Evolutionary conservation across 1,284 basidiomycete species (phyloP).

Genomic region (Calocybe gambosa): DNA sequence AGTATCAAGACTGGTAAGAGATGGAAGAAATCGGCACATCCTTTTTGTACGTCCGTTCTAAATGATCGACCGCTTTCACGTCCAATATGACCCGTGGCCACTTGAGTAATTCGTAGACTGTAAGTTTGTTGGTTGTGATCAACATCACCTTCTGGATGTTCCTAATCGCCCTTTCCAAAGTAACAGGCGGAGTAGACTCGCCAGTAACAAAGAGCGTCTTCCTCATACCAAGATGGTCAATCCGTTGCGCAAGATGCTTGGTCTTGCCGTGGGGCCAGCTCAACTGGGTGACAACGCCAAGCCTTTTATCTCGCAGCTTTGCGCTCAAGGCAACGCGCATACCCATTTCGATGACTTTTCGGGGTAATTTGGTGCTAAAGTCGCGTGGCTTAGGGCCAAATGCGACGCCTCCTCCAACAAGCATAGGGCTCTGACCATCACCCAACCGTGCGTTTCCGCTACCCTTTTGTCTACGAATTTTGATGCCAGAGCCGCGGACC

Average conservation of each 20-base stretch:
- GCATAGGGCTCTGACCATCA: conserved; percentile 83
- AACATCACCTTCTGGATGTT: conserved; percentile 65
- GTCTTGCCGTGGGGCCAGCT: conserved; percentile 71
- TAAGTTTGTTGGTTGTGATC: conserved; percentile 57
- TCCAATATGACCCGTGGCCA: conserved; percentile 72
- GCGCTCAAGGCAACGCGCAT: conserved; percentile 84
- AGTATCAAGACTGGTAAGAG: neutral
- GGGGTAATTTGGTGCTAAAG: conserved; percentile 84
- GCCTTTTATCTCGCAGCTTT: conserved; percentile 67
- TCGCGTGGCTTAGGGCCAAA: conserved; percentile 89
- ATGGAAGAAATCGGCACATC: conserved; percentile 19
- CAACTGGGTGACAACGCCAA: conserved; percentile 72
- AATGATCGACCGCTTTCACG: conserved; percentile 60
- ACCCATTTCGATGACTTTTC: conserved; percentile 91
- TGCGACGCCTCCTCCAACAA: conserved; percentile 88
- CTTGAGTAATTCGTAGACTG: conserved; percentile 73
- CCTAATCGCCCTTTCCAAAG: conserved; percentile 49
- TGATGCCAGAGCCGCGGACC: conserved; percentile 83
- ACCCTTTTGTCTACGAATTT: conserved; percentile 91
- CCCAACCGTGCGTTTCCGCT: conserved; percentile 87
- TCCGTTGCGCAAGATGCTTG: conserved; percentile 48
- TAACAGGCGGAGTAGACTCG: conserved; percentile 45
- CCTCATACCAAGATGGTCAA: conserved; percentile 56
- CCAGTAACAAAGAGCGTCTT: conserved; percentile 73
- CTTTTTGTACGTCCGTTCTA: conserved; percentile 57